phyloP scores from a whole-genome alignment of 2,329 filamentous ascomycete species.

The Chaetoscypha palmicola region DNA sequence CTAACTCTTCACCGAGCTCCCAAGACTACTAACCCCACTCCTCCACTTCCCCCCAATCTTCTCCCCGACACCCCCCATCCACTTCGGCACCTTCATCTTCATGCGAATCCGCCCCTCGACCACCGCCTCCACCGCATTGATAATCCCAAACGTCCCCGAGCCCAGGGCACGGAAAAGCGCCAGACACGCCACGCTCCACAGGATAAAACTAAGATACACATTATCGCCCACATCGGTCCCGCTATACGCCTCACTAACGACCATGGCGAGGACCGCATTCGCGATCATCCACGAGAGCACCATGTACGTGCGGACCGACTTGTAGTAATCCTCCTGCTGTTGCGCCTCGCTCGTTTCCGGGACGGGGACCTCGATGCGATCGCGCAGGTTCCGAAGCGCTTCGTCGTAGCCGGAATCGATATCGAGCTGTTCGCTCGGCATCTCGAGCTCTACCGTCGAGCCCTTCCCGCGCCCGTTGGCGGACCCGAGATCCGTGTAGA shows the following conservation, averaged over 20 bases:
- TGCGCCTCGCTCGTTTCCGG: conserved; percentile 63
- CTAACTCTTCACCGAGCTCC: conserved; percentile 25
- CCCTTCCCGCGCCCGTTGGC: conserved; percentile 68
- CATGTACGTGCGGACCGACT: conserved; percentile 95
- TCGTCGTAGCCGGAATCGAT: conserved; percentile 98
- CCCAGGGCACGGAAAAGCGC: conserved; percentile 86
- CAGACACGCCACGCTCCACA: conserved; percentile 82
- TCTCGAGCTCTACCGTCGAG: conserved; percentile 85
- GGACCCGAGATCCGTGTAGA: conserved; percentile 84
- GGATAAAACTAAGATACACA: conserved; percentile 84
- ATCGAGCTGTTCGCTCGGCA: conserved; percentile 95
- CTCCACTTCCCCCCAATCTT: conserved; percentile 17
- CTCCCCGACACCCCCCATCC: conserved; percentile 26
- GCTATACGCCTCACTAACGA: conserved; percentile 78
- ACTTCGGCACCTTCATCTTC: conserved; percentile 26
- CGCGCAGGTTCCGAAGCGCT: conserved; percentile 88
- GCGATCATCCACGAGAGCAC: conserved; percentile 89
- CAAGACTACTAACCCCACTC: conserved; percentile 28
- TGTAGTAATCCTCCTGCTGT: conserved; percentile 97
- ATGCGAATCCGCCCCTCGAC: conserved; percentile 70
- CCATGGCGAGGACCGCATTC: conserved; percentile 91
- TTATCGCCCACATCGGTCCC: conserved; percentile 67
- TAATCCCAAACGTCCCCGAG: conserved; percentile 70
- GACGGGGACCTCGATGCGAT: conserved; percentile 74
- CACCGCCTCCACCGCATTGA: conserved; percentile 76